Conservation (phyloP, 2,329 filamentous ascomycete species). For the Apiospora hydei region DNA sequence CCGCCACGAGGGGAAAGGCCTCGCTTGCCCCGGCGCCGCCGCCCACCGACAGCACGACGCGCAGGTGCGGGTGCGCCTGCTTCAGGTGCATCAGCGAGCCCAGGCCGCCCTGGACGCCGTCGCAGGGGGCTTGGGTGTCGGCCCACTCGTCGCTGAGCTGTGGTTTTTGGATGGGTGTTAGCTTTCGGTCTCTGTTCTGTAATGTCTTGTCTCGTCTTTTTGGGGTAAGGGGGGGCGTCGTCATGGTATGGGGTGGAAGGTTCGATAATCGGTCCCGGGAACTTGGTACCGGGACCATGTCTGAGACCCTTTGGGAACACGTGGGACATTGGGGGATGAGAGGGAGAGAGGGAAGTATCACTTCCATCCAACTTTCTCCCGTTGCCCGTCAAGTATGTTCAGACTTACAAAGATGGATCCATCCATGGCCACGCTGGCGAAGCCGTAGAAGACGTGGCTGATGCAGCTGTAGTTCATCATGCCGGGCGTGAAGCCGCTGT, state of each 20-base stretch:
- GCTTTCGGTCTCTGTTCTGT: too few relatives aligned
- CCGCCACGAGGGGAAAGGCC: slow-evolving; percentile 72
- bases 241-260: neutral
- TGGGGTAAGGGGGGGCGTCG: too few relatives aligned
- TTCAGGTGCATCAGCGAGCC: slow-evolving; percentile 78
- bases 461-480: slow-evolving; percentile 78
- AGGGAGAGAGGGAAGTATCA: neutral
- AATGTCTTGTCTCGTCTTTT: slow-evolving; percentile 20
- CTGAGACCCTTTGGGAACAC: neutral
- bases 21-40: slow-evolving; percentile 64
- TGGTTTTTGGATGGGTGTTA: slow-evolving; percentile 7
- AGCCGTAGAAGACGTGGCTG: slow-evolving; percentile 84
- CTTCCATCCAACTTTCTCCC: neutral
- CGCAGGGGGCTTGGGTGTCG: slow-evolving; percentile 74
- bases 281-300: neutral
- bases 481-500: slow-evolving; percentile 75
- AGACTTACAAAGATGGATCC: slow-evolving; percentile 76
- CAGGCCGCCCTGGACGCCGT: slow-evolving; percentile 74
- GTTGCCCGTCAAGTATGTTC: neutral
- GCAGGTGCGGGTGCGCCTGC: slow-evolving; percentile 71
- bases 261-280: neutral
- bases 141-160: slow-evolving; percentile 83
- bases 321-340: neutral
- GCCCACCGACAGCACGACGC: slow-evolving; percentile 80
- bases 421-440: slow-evolving; percentile 75